Evolutionary conservation across 2,329 filamentous ascomycete species (phyloP).

Genomic region (Pseudogymnoascus sp.): DNA sequence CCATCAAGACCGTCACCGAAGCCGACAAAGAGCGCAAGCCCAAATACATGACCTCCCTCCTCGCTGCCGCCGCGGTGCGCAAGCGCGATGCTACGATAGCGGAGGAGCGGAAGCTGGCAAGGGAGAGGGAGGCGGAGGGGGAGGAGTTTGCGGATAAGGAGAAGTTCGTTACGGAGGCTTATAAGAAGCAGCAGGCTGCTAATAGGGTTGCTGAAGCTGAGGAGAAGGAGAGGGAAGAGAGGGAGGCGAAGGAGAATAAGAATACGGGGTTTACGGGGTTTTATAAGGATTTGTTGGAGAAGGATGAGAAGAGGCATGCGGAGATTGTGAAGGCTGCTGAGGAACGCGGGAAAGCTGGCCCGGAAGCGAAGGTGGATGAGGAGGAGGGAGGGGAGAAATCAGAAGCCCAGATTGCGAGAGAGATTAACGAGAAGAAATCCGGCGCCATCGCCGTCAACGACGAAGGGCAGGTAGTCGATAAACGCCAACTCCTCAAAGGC

Average conservation of each 20-base stretch:
- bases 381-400: slow-evolving; percentile 40
- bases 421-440: slow-evolving; percentile 53
- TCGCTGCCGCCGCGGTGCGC: slow-evolving; percentile 64
- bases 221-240: slow-evolving; percentile 57
- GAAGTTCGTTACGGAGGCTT: slow-evolving; percentile 77
- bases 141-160: slow-evolving; percentile 77
- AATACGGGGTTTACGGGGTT: slow-evolving; percentile 69
- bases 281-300: slow-evolving; percentile 64
- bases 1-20: slow-evolving; percentile 46
- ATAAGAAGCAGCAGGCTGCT: slow-evolving; percentile 73
- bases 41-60: slow-evolving; percentile 69
- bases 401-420: slow-evolving; percentile 55
- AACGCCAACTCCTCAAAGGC: slow-evolving; percentile 66
- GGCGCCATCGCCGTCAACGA: slow-evolving; percentile 64
- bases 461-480: slow-evolving; percentile 75
- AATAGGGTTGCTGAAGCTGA: slow-evolving; percentile 61
- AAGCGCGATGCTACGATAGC: slow-evolving; percentile 72
- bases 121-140: slow-evolving; percentile 70
- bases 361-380: slow-evolving; percentile 29
- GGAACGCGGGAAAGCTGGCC: slow-evolving; percentile 38
- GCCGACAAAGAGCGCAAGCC: slow-evolving; percentile 54
- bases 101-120: slow-evolving; percentile 69
- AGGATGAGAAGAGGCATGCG: slow-evolving; percentile 60
- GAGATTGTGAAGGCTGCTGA: slow-evolving; percentile 61
- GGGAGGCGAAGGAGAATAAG: slow-evolving; percentile 54